phyloP scores from a whole-genome alignment of 306 rosid genomes.

The Dryas drummondii region DNA sequence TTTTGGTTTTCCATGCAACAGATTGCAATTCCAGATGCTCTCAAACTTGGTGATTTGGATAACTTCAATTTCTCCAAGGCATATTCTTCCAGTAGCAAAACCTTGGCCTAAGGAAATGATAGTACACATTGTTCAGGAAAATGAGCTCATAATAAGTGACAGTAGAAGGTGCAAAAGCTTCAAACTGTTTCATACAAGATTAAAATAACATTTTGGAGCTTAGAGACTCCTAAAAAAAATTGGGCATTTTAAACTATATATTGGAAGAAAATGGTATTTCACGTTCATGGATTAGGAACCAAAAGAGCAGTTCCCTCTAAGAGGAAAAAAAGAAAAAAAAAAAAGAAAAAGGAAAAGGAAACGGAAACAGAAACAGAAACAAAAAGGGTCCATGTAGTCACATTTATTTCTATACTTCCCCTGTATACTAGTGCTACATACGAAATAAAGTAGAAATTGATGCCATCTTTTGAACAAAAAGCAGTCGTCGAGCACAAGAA shows the following conservation, averaged over 20 bases:
- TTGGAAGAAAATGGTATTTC: no score
- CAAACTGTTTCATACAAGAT: not conserved
- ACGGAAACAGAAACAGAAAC: no score
- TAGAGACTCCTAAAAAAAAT: not conserved
- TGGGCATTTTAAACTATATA: not conserved
- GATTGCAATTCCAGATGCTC: conserved; percentile 58
- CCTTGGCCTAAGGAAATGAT: conserved; percentile 57
- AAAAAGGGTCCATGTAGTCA: not conserved
- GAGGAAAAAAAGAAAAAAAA: not conserved
- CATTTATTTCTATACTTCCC: not conserved
- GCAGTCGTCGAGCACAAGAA: not conserved
- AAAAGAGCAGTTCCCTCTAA: not conserved
- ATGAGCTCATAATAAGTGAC: conserved; percentile 3
- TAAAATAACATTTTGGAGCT: not conserved
- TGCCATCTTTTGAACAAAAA: no score
- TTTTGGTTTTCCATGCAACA: conserved; percentile 40
- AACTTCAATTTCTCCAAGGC: conserved; percentile 78
- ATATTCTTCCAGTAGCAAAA: conserved; percentile 65
- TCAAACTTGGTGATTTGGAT: conserved; percentile 47
- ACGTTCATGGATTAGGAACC: not conserved
- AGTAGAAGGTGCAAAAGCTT: not conserved
- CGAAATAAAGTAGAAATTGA: no score
- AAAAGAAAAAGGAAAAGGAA: no score
- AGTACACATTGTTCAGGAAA: conserved; percentile 25
- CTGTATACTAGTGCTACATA: not conserved